Percentiles rank a stretch among this genome's conserved stretches.
Evolutionary conservation across 768 basidiomycete species (phyloP).

Genomic region (Lepiota subincarnata): DNA sequence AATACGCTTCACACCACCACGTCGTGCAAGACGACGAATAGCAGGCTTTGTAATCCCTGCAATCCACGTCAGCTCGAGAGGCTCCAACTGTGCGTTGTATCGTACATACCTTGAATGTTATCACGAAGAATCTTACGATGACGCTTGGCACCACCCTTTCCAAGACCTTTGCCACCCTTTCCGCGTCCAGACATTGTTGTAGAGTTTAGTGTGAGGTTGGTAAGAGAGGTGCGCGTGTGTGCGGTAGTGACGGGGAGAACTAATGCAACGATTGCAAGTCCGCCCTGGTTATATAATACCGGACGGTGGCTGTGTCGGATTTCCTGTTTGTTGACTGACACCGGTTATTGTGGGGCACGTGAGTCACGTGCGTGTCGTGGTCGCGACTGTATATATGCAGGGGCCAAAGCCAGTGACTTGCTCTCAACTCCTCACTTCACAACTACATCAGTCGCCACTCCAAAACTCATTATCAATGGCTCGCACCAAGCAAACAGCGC

Average conservation of each 20-base stretch:
- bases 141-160: conserved; percentile 95
- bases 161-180: conserved; percentile 96
- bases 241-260: conserved; percentile 20
- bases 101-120: conserved; percentile 30
- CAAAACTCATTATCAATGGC: neutral
- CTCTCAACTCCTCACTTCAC: neutral
- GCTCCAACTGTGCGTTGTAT: neutral
- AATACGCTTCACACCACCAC: conserved; percentile 98
- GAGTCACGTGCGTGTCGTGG: conserved; percentile 38
- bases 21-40: conserved; percentile 91
- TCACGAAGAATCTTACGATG: conserved; percentile 92
- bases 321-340: conserved; percentile 39
- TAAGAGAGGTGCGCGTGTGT: conserved; percentile 14
- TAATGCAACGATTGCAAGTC: conserved; percentile 20
- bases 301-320: conserved; percentile 47
- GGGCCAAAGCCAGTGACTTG: neutral
- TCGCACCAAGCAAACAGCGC: conserved; percentile 33
- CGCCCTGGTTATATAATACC: conserved; percentile 32
- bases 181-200: conserved; percentile 90
- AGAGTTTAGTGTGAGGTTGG: conserved; percentile 17
- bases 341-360: conserved; percentile 18
- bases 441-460: neutral
- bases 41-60: conserved; percentile 87
- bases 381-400: conserved; percentile 27
- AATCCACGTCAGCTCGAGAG: conserved; percentile 21